Evolutionary conservation across 2,329 filamentous ascomycete genomes (phyloP), one percentile per base, ranked within the genome.

Genomic region (Magnaporthales sp.): DNA sequence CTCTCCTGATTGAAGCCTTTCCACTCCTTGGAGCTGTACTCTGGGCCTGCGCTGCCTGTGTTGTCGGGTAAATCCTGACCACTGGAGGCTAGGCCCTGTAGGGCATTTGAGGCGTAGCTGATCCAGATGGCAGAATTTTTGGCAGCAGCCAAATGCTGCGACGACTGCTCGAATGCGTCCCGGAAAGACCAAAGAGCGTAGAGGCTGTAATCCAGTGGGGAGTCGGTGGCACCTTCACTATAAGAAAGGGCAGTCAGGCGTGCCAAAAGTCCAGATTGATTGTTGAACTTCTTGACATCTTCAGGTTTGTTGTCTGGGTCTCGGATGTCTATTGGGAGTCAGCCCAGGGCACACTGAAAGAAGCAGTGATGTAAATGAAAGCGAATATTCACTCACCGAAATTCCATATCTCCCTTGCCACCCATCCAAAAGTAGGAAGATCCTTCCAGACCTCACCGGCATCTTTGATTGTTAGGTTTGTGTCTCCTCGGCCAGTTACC

Each of bases 161-260:
- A 64, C 6, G 65, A 60, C 51, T 70, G 69, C 63, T 76, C 74
- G 22, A 75, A 72, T 2, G 73, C 73, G 1, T 65, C 66, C n/a
- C 74, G 69, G 64, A 75, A 58, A 2, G 68, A 67, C 74, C 74
- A 75, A 11, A 76, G 68, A 8, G 68, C 73, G 31, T 69, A 74
- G 26, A 73, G 58, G 9, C 74, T 72, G 68, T 71, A 74, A 64
- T 75, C 71, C 22, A 73, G 68, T 2, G 70, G 68, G 58, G 67
- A 66, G 9, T 64, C 54, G 22, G 27, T 61, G 61, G 64, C 24
- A 27, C 11, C 19, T 27, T 51, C 19, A 31, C 30, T 15, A n/a
- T 67, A 58, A 19, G 70, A 67, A 9, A 65, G 64, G n/a, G 68
- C 66, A 0, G 72, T 76, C 22, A 76, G 69, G 15, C 70, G 70